Evolutionary conservation across 83 land plant genomes (phyloP).

Genomic region (Picea abies): DNA sequence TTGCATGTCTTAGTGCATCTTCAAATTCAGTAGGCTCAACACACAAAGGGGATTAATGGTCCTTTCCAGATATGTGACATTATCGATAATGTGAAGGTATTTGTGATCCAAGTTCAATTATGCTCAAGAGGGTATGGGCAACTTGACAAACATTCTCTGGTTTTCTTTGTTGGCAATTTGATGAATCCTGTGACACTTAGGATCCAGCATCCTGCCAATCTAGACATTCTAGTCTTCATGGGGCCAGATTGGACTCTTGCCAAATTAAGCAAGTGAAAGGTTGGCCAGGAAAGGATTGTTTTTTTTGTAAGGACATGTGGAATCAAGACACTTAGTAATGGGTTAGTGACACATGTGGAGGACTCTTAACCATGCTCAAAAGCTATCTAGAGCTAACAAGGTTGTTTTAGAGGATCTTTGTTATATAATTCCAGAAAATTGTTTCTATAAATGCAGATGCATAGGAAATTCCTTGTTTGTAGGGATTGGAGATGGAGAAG

Average conservation of each 20-base stretch:
- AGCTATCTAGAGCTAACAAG: too few species aligned
- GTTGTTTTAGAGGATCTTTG: too few species aligned
- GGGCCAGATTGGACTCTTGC: neutral
- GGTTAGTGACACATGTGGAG: too few species aligned
- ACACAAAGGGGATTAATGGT: neutral
- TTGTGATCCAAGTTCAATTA: neutral
- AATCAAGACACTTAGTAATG: too few species aligned
- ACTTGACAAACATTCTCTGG: neutral
- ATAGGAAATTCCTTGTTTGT: too few species aligned
- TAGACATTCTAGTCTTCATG: neutral
- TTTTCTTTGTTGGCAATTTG: neutral
- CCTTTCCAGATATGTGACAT: neutral
- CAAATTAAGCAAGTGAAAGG: neutral
- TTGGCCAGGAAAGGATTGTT: constrained; percentile 12
- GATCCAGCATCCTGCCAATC: neutral
- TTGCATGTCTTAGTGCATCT: neutral
- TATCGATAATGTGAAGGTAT: neutral
- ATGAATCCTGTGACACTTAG: neutral
- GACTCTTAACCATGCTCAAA: too few species aligned
- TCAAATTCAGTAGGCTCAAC: neutral
- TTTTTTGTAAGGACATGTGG: neutral
- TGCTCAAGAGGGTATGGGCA: neutral
- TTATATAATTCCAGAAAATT: too few species aligned
- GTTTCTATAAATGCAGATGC: too few species aligned
- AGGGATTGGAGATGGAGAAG: too few species aligned